Percentiles rank a stretch among this genome's conserved stretches.
Conservation (phyloP, 73 alveolate species). For the Stentor coeruleus region DNA sequence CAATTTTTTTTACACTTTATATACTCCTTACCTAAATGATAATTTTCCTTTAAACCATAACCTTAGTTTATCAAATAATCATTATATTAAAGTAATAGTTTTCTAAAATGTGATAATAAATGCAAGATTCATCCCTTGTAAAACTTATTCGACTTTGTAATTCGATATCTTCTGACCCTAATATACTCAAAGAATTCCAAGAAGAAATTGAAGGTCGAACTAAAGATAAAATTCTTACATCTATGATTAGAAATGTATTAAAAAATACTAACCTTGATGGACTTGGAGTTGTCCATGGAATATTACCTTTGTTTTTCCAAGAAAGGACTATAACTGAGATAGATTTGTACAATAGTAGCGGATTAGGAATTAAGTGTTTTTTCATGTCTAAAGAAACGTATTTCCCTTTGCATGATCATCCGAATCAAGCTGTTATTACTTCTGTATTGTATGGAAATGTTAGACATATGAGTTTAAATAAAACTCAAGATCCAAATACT, state of each 20-base stretch:
- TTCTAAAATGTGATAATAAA: no score
- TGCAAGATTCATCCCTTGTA: no score
- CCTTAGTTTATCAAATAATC: no score
- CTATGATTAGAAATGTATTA: background rate
- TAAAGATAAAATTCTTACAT: background rate
- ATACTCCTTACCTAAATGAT: no score
- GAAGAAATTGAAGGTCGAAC: background rate
- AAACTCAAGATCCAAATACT: background rate
- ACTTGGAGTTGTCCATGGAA: background rate
- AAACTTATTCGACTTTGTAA: no score
- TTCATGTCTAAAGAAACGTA: background rate
- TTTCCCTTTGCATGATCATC: slow-evolving; percentile 1
- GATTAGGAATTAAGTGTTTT: background rate
- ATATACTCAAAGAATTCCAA: background rate
- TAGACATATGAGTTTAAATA: no score
- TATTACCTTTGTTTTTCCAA: background rate
- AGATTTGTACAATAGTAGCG: background rate
- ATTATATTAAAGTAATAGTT: no score
- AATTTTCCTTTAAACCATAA: no score
- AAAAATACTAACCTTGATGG: background rate
- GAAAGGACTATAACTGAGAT: background rate
- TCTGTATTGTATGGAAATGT: background rate
- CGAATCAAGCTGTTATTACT: background rate
- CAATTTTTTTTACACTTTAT: no score
- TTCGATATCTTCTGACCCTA: background rate